Conservation (phyloP, 1,284 basidiomycete species). For the Pseudozyma sp. region DNA sequence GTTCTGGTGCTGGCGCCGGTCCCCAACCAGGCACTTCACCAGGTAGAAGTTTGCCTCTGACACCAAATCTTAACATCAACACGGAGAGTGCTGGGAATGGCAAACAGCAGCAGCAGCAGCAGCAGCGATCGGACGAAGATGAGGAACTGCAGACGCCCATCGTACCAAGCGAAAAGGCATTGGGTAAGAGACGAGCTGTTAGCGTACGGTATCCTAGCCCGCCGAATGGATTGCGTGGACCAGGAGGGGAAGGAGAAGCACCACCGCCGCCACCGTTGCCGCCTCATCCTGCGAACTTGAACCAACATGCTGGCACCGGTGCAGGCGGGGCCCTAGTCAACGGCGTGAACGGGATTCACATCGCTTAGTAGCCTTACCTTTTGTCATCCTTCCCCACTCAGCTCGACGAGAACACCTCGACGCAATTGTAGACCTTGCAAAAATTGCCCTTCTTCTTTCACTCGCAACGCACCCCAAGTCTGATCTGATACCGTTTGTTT, state of each 20-base stretch:
- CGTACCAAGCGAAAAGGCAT: conserved; percentile 55
- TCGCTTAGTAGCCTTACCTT: background rate
- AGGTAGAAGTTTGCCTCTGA: conserved; percentile 15
- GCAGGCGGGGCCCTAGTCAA: background rate
- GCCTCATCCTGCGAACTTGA: conserved; percentile 5
- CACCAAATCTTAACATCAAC: conserved; percentile 22
- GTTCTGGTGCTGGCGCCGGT: too few relatives aligned
- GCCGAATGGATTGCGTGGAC: conserved; percentile 4
- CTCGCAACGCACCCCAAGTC: too few relatives aligned
- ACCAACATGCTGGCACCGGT: background rate
- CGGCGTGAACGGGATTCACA: conserved; percentile 3
- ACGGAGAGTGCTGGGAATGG: too few relatives aligned
- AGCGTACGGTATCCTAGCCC: conserved; percentile 31
- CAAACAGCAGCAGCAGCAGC: background rate
- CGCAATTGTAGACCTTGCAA: too few relatives aligned
- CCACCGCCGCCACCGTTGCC: conserved; percentile 2
- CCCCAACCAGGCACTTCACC: background rate
- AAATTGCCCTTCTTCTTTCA: too few relatives aligned
- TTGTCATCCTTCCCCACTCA: too few relatives aligned
- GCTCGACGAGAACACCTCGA: too few relatives aligned
- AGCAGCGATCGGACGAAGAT: conserved; percentile 26
- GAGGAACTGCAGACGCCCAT: conserved; percentile 51
- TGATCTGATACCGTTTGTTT: too few relatives aligned
- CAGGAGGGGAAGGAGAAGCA: background rate
- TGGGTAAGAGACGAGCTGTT: conserved; percentile 58